These are phyloP conservation scores for Vitis cinerea DNA, from an alignment of 164 flowering plant species.

Conservation along the genomic window DNA sequence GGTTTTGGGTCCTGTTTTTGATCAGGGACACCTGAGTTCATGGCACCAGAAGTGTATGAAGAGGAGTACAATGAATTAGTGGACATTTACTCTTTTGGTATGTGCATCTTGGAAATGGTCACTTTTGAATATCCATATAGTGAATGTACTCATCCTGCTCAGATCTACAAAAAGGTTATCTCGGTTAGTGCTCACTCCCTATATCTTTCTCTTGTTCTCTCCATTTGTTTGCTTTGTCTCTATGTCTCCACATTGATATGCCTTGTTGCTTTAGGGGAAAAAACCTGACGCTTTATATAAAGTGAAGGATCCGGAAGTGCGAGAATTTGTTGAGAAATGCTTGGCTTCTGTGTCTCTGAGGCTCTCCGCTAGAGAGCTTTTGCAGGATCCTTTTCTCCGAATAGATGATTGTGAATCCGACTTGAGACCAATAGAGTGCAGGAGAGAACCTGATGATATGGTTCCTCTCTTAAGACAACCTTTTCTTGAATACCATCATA, in stretches of 20 bases:
- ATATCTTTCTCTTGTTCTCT: neutral
- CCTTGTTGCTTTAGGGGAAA: conserved; percentile 39
- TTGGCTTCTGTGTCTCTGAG: conserved; percentile 51
- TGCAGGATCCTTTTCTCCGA: conserved; percentile 53
- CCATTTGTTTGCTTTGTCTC: neutral
- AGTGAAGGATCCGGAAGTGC: conserved; percentile 55
- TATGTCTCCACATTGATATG: neutral
- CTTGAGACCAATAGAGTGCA: conserved; percentile 21
- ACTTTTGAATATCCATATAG: conserved; percentile 70
- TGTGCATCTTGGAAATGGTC: conserved; percentile 74
- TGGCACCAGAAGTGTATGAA: conserved; percentile 68
- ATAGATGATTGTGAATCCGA: conserved; percentile 35
- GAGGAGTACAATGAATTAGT: conserved; percentile 67
- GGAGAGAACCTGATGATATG: conserved; percentile 25
- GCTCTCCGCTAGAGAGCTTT: conserved; percentile 57
- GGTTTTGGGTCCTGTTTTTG: neutral
- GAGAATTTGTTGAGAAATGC: conserved; percentile 58
- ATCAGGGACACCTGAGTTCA: conserved; percentile 62
- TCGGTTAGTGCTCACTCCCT: conserved; percentile 36
- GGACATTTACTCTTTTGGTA: conserved; percentile 70
- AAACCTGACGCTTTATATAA: conserved; percentile 61
- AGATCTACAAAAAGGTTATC: conserved; percentile 67
- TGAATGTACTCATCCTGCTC: conserved; percentile 69
- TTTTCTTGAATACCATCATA: conserved; percentile 15
- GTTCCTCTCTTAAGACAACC: conserved; percentile 32